Evolutionary conservation across 2,329 filamentous ascomycete species (phyloP).

Genomic region (Colletotrichum falcatum): DNA sequence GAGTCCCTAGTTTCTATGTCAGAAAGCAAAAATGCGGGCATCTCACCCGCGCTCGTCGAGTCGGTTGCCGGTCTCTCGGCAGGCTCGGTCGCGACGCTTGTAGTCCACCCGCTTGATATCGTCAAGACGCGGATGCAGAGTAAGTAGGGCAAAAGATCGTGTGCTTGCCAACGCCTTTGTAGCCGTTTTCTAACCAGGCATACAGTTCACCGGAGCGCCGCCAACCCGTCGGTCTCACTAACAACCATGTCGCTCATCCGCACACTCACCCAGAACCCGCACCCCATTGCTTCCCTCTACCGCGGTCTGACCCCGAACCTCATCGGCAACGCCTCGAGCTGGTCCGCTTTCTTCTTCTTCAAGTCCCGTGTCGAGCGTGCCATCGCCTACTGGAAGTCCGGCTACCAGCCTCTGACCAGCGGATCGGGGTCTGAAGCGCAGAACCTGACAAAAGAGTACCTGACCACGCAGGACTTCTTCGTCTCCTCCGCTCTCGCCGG

Average conservation of each 20-base stretch:
- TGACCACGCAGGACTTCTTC: constrained; percentile 82
- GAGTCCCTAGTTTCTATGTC: constrained; percentile 56
- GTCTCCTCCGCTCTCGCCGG: constrained; percentile 78
- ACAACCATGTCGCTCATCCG: constrained; percentile 67
- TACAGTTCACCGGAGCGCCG: constrained; percentile 63
- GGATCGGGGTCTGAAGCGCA: constrained; percentile 41
- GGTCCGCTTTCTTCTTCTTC: constrained; percentile 93
- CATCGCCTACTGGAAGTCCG: constrained; percentile 52
- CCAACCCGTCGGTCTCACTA: constrained; percentile 53
- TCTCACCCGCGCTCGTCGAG: constrained; percentile 85
- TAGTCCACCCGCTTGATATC: constrained; percentile 92
- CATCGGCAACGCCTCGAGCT: constrained; percentile 88
- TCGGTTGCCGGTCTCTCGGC: constrained; percentile 90
- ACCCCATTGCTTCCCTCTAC: constrained; percentile 79
- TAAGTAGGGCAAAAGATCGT: constrained; percentile 53
- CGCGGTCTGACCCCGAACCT: constrained; percentile 91
- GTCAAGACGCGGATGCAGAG: constrained; percentile 96
- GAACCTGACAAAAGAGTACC: constrained; percentile 49
- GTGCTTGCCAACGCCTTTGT: not conserved
- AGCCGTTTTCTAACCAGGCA: not conserved
- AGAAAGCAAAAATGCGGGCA: constrained; percentile 64
- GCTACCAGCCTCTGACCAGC: constrained; percentile 37
- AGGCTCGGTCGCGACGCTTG: constrained; percentile 86
- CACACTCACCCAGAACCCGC: constrained; percentile 60
- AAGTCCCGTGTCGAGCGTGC: constrained; percentile 67